Evolutionary conservation across 495 filamentous ascomycete genomes (phyloP).

Genomic region (Aspergillus wentii): DNA sequence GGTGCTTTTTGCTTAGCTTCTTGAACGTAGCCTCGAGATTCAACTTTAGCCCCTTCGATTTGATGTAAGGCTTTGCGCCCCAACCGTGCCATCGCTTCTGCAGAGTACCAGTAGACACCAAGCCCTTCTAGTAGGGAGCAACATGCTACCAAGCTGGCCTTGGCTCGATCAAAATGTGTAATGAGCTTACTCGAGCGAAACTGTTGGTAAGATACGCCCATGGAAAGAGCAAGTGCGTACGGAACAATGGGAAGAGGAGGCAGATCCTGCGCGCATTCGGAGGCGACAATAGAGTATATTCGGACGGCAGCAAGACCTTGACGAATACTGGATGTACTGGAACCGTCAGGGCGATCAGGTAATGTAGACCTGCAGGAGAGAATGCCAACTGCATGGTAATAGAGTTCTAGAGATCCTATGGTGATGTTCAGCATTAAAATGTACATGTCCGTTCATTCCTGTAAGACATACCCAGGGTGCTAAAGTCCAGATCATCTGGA

Average conservation of each 20-base stretch:
- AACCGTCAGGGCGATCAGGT: slow-evolving; percentile 18
- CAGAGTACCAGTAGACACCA: slow-evolving; percentile 56
- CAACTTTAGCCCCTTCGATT: slow-evolving; percentile 13
- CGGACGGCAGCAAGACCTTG: slow-evolving; percentile 61
- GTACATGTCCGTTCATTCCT: too few relatives aligned
- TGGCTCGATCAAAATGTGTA: slow-evolving; percentile 58
- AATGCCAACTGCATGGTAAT: slow-evolving; percentile 67
- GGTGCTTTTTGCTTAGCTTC: not conserved
- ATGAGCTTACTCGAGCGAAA: slow-evolving; percentile 61
- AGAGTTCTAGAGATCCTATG: slow-evolving; percentile 58
- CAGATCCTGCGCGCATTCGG: slow-evolving; percentile 48
- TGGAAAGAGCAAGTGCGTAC: slow-evolving; percentile 60
- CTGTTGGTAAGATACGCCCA: slow-evolving; percentile 67
- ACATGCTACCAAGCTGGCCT: slow-evolving; percentile 54
- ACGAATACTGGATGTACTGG: slow-evolving; percentile 50
- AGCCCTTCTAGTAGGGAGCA: slow-evolving; percentile 51
- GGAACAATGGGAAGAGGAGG: slow-evolving; percentile 61
- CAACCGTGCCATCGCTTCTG: slow-evolving; percentile 56
- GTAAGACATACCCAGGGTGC: slow-evolving; percentile 21
- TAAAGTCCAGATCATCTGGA: slow-evolving; percentile 20
- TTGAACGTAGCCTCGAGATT: not conserved
- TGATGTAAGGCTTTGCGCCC: slow-evolving; percentile 38
- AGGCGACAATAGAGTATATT: slow-evolving; percentile 56
- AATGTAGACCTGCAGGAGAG: slow-evolving; percentile 48
- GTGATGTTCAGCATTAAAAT: slow-evolving; percentile 3